These are phyloP conservation scores for Pseudogymnoascus sp. DNA, from an alignment of 2,329 filamentous ascomycete species.

Conservation along the genomic window DNA sequence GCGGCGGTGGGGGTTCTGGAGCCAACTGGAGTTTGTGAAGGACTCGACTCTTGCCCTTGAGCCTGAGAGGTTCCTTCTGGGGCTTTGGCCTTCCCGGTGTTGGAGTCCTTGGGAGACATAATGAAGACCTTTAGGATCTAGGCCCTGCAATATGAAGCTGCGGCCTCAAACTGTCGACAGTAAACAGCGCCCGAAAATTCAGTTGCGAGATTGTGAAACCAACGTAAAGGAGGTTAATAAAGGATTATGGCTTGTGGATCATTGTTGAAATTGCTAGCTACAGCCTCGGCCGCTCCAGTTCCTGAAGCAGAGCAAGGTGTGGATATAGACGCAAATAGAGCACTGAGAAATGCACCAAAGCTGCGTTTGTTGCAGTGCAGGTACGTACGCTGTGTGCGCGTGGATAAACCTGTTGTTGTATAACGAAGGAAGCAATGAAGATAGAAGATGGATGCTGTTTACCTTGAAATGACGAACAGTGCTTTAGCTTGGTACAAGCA, in stretches of 20 bases:
- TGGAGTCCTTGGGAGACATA: not conserved
- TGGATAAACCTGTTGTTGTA: not conserved
- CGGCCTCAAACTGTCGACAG: not conserved
- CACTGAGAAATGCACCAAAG: not conserved
- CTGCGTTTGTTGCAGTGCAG: not conserved
- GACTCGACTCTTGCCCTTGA: conserved; percentile 13
- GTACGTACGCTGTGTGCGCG: not conserved
- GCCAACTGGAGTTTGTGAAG: conserved; percentile 18
- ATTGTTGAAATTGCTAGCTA: conserved; percentile 1
- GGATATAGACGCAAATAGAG: not conserved
- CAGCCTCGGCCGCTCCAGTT: not conserved
- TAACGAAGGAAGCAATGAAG: conserved; percentile 1
- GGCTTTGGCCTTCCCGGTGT: not conserved
- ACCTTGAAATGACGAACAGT: conserved; percentile 1
- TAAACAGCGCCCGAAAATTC: not conserved
- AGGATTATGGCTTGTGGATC: not conserved
- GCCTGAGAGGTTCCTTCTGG: not conserved
- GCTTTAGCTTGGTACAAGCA: conserved; percentile 3
- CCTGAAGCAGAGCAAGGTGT: not conserved
- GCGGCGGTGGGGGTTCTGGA: conserved; percentile 37
- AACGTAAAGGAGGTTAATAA: not conserved
- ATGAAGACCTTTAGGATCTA: not conserved
- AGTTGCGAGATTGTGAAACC: not conserved
- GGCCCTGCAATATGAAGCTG: not conserved
- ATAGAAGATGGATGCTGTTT: not conserved